Evolutionary conservation across 176 grass and related monocot species (phyloP).

Genomic region (Hsuehochloa calcarea): DNA sequence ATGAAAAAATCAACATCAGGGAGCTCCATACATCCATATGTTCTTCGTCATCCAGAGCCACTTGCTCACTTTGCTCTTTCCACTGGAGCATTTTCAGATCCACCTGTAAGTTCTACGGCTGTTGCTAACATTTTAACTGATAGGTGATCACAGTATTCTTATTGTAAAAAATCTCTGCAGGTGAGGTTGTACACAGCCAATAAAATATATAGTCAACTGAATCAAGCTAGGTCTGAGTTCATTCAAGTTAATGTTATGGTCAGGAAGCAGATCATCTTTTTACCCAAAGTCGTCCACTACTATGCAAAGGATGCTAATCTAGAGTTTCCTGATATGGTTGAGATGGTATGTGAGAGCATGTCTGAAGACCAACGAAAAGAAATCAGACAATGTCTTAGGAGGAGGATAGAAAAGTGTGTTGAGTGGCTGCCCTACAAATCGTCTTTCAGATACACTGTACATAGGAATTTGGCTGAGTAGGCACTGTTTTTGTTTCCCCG

Average conservation of each 20-base stretch:
- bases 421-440: slow-evolving; percentile 89
- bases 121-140: slow-evolving; percentile 17
- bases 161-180: slow-evolving; percentile 46
- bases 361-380: slow-evolving; percentile 55
- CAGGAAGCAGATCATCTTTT: slow-evolving; percentile 62
- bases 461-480: slow-evolving; percentile 70
- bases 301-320: slow-evolving; percentile 76
- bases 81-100: slow-evolving; percentile 84
- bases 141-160: neutral
- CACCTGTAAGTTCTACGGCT: slow-evolving; percentile 54
- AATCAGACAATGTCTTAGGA: slow-evolving; percentile 61
- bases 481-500: neutral
- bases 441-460: slow-evolving; percentile 80
- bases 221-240: slow-evolving; percentile 73
- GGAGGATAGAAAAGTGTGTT: slow-evolving; percentile 66
- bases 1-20: slow-evolving; percentile 40
- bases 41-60: slow-evolving; percentile 54
- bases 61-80: slow-evolving; percentile 93
- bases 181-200: slow-evolving; percentile 85
- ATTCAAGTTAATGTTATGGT: slow-evolving; percentile 64
- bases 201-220: slow-evolving; percentile 62
- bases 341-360: slow-evolving; percentile 72
- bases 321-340: slow-evolving; percentile 59
- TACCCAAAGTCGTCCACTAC: slow-evolving; percentile 80
- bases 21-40: slow-evolving; percentile 65